Evolutionary conservation across 228 moss, liverwort and hornwort genomes (phyloP).

Genomic region (Sphagnum magellanicum): DNA sequence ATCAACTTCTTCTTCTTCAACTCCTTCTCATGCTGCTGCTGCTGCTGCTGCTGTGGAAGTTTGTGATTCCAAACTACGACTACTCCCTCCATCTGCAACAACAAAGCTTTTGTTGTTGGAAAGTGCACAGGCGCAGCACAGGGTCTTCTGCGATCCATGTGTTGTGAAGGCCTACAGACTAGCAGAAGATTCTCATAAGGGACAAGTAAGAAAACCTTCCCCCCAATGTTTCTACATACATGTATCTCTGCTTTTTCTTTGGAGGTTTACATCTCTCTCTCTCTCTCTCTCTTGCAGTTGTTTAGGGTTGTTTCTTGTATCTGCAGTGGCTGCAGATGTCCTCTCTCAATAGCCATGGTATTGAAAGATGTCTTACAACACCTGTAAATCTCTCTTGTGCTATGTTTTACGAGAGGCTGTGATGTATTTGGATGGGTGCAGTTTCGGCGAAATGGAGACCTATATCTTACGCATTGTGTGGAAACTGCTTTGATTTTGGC

Average conservation of each 20-base stretch:
- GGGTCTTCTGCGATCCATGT: constrained; percentile 47
- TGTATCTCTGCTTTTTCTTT: not conserved
- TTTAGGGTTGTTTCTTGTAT: too few species aligned
- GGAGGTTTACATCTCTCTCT: not conserved
- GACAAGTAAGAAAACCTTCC: constrained; percentile 52
- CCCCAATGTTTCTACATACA: not conserved
- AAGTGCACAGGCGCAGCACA: constrained; percentile 55
- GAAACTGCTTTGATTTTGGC: constrained; percentile 84
- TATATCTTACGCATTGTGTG: constrained; percentile 67
- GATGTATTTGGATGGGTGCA: constrained; percentile 13
- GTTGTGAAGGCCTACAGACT: constrained; percentile 73
- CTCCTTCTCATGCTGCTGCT: constrained; percentile 14
- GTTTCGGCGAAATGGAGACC: constrained; percentile 73
- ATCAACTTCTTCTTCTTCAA: constrained; percentile 7
- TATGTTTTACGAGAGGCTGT: not conserved
- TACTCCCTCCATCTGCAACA: too few species aligned
- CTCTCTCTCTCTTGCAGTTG: not conserved
- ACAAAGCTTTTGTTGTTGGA: constrained; percentile 15
- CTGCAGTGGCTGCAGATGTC: not conserved
- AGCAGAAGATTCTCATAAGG: constrained; percentile 81
- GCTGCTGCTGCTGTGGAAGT: constrained; percentile 36
- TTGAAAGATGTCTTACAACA: too few species aligned
- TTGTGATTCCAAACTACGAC: too few species aligned
- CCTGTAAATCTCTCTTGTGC: too few species aligned
- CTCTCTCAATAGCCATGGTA: too few species aligned